Conservation (phyloP, 1,139 yeast species). For the Torulaspora pretoriensis region DNA sequence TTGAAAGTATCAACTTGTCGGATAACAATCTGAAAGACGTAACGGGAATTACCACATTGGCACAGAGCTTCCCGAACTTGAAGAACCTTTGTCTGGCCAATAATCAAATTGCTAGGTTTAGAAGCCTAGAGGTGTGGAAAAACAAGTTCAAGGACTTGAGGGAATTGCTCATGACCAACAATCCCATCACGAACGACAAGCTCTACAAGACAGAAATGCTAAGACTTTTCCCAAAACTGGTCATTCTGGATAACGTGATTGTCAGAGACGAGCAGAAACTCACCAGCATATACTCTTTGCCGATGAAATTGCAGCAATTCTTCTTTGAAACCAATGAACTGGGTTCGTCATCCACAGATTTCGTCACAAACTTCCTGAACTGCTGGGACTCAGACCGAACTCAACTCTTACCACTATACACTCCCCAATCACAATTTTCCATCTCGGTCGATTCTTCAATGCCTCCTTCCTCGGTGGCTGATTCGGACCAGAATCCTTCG, state of each 20-base stretch:
- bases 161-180: slow-evolving; percentile 71
- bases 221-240: slow-evolving; percentile 69
- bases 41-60: slow-evolving; percentile 57
- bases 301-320: slow-evolving; percentile 46
- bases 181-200: slow-evolving; percentile 60
- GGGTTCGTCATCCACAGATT: slow-evolving; percentile 65
- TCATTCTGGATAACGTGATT: slow-evolving; percentile 71
- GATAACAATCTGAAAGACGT: slow-evolving; percentile 65
- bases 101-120: slow-evolving; percentile 58
- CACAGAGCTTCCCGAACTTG: slow-evolving; percentile 70
- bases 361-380: slow-evolving; percentile 67
- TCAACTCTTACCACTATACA: slow-evolving; percentile 68
- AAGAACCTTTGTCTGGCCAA: slow-evolving; percentile 75
- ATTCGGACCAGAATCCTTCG: slow-evolving; percentile 42
- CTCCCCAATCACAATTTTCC: slow-evolving; percentile 81
- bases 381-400: slow-evolving; percentile 78
- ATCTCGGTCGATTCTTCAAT: slow-evolving; percentile 51
- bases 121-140: slow-evolving; percentile 69
- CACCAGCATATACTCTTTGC: slow-evolving; percentile 50
- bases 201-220: slow-evolving; percentile 60
- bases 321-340: slow-evolving; percentile 81
- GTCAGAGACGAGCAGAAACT: slow-evolving; percentile 70
- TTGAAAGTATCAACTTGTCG: slow-evolving; percentile 74
- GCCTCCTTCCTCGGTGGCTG: slow-evolving; percentile 43
- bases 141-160: slow-evolving; percentile 68